Evolutionary conservation across 83 land plant genomes (phyloP).

Genomic region (Diphasiastrum complanatum): DNA sequence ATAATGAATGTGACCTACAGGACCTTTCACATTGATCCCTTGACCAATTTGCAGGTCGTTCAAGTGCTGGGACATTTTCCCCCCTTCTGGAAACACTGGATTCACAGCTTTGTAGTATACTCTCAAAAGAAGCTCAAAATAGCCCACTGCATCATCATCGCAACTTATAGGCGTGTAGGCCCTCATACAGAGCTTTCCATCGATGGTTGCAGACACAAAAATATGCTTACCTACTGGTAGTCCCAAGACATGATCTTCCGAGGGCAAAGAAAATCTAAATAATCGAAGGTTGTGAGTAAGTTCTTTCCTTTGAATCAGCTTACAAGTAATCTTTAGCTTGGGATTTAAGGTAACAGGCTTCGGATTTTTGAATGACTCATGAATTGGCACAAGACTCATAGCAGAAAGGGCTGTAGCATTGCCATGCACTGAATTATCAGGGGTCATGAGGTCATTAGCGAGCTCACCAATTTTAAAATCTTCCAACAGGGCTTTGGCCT

Average conservation of each 20-base stretch:
- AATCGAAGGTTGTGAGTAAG: constrained; percentile 58
- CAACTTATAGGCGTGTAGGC: constrained; percentile 82
- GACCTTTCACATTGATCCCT: constrained; percentile 67
- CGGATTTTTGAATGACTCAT: neutral
- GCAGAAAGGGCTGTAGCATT: constrained; percentile 13
- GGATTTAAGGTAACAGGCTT: constrained; percentile 46
- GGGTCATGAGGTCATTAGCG: neutral
- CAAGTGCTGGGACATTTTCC: constrained; percentile 81
- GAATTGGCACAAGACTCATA: neutral
- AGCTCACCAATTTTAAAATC: constrained; percentile 38
- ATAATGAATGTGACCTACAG: constrained; percentile 82
- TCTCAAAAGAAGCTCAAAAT: constrained; percentile 73
- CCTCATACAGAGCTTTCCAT: constrained; percentile 79
- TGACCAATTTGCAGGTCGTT: constrained; percentile 50
- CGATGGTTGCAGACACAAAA: constrained; percentile 54
- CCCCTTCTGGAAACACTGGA: constrained; percentile 72
- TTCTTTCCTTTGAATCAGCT: constrained; percentile 33
- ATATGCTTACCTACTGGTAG: constrained; percentile 89
- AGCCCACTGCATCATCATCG: constrained; percentile 57
- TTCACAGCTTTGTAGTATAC: constrained; percentile 62
- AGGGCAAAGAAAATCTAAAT: constrained; percentile 67
- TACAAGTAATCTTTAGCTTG: constrained; percentile 50
- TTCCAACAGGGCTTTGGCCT: constrained; percentile 72
- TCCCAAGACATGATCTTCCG: constrained; percentile 52
- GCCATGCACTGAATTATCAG: constrained; percentile 7